Conservation (phyloP, 2,329 filamentous ascomycete species). For the Calonectria naviculata region DNA sequence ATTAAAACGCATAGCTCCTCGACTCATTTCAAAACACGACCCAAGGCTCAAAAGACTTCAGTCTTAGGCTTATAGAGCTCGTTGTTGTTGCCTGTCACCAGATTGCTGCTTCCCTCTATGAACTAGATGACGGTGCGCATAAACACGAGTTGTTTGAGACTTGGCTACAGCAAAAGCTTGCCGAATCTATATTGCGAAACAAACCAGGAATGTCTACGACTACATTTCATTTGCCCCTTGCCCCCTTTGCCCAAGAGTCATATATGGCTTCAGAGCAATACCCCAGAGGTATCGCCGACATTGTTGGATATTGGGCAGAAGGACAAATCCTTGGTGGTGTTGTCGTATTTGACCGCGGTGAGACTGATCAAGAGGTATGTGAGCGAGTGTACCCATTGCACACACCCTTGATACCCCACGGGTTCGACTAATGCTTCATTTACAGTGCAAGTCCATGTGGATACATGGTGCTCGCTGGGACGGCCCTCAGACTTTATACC, state of each 20-base stretch:
- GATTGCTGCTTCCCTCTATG: slow-evolving; percentile 3
- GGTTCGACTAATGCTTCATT: background rate
- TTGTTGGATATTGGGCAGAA: slow-evolving; percentile 29
- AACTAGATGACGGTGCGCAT: slow-evolving; percentile 6
- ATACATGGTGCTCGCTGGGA: background rate
- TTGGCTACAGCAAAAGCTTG: background rate
- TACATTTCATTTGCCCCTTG: background rate
- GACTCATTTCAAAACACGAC: background rate
- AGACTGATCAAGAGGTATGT: slow-evolving; percentile 26
- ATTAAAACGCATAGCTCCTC: background rate
- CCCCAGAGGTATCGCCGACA: slow-evolving; percentile 6
- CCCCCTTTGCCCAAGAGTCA: background rate
- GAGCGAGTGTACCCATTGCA: too few relatives aligned
- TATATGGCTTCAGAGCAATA: slow-evolving; percentile 23
- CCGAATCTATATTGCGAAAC: background rate
- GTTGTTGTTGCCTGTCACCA: slow-evolving; percentile 13
- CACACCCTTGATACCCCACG: too few relatives aligned
- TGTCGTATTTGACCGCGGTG: slow-evolving; percentile 24
- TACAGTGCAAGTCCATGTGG: slow-evolving; percentile 1
- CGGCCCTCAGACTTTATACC: background rate
- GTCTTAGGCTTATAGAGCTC: slow-evolving; percentile 16
- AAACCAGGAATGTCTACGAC: background rate
- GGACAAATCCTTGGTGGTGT: slow-evolving; percentile 25
- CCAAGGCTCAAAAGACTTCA: background rate
- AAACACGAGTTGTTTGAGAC: slow-evolving; percentile 7